Percentiles rank a stretch among this genome's conserved stretches.
Conservation (phyloP, 106 monocot species). For the Dactylorhiza incarnata region DNA sequence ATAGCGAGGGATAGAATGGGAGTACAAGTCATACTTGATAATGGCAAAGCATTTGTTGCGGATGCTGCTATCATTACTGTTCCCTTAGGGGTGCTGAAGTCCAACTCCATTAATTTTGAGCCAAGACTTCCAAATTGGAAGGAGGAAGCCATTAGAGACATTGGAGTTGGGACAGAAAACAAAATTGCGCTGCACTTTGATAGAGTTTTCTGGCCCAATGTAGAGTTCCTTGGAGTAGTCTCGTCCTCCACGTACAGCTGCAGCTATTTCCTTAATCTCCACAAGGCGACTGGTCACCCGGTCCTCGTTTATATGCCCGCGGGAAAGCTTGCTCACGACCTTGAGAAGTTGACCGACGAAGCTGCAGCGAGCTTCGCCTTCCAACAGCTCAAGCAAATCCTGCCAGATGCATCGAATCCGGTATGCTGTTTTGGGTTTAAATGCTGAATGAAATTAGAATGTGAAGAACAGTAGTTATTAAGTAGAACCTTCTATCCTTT, state of each 20-base stretch:
- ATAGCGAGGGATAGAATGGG: conserved; percentile 63
- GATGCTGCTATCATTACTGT: conserved; percentile 82
- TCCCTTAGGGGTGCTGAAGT: conserved; percentile 90
- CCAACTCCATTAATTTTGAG: conserved; percentile 69
- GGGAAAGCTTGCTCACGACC: conserved; percentile 73
- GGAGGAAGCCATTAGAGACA: conserved; percentile 67
- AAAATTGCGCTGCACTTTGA: conserved; percentile 89
- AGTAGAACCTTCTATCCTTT: too few relatives aligned
- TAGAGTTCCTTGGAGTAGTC: conserved; percentile 93
- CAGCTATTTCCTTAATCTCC: conserved; percentile 99
- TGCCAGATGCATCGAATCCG: conserved; percentile 78
- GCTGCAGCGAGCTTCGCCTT: conserved; percentile 85
- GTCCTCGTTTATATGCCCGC: conserved; percentile 99
- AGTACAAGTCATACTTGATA: conserved; percentile 63
- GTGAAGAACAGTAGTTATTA: too few relatives aligned
- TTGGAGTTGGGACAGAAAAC: conserved; percentile 82
- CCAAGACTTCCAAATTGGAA: conserved; percentile 89
- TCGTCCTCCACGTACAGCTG: conserved; percentile 85
- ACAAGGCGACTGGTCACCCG: conserved; percentile 96
- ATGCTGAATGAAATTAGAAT: not conserved
- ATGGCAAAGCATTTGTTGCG: conserved; percentile 68
- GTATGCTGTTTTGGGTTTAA: conserved; percentile 19
- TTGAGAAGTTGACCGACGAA: conserved; percentile 91
- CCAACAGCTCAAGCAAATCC: conserved; percentile 67
- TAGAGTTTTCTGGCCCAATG: conserved; percentile 98